Conservation (phyloP, 495 filamentous ascomycete species). For the Emericellopsis terricola region DNA sequence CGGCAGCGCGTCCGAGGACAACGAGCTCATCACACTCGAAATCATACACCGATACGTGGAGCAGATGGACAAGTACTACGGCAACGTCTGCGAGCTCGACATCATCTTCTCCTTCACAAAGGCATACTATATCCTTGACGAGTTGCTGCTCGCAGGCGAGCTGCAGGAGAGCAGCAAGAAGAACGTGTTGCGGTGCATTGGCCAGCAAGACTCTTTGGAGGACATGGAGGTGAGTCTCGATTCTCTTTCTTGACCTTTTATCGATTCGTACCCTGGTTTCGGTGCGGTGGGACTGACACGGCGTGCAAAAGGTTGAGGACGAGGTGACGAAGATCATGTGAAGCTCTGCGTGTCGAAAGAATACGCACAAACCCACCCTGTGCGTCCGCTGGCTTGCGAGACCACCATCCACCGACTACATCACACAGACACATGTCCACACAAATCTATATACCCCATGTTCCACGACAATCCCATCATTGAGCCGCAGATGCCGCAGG, state of each 20-base stretch:
- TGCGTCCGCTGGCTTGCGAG: no score
- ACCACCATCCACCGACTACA: no score
- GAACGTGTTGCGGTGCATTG: constrained; percentile 88
- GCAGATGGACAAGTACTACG: constrained; percentile 99
- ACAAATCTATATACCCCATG: no score
- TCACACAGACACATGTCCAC: no score
- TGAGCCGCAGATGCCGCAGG: no score
- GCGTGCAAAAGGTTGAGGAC: constrained; percentile 65
- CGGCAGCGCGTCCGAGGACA: constrained; percentile 84
- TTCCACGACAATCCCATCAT: no score
- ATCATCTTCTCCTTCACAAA: constrained; percentile 87
- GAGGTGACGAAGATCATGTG: constrained; percentile 95
- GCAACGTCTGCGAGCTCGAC: constrained; percentile 98
- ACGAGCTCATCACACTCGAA: constrained; percentile 95
- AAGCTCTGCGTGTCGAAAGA: constrained; percentile 8
- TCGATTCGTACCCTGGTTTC: constrained; percentile 4
- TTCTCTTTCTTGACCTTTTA: no score
- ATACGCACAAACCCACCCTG: no score
- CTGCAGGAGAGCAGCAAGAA: constrained; percentile 99
- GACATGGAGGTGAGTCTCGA: constrained; percentile 80
- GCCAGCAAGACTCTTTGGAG: constrained; percentile 84
- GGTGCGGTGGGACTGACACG: constrained; percentile 35
- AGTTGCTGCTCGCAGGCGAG: constrained; percentile 90
- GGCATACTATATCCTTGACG: constrained; percentile 96
- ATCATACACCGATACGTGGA: constrained; percentile 98